These are phyloP conservation scores for Graphilbum fragrans DNA, from an alignment of 2,329 filamentous ascomycete species.

Conservation along the genomic window DNA sequence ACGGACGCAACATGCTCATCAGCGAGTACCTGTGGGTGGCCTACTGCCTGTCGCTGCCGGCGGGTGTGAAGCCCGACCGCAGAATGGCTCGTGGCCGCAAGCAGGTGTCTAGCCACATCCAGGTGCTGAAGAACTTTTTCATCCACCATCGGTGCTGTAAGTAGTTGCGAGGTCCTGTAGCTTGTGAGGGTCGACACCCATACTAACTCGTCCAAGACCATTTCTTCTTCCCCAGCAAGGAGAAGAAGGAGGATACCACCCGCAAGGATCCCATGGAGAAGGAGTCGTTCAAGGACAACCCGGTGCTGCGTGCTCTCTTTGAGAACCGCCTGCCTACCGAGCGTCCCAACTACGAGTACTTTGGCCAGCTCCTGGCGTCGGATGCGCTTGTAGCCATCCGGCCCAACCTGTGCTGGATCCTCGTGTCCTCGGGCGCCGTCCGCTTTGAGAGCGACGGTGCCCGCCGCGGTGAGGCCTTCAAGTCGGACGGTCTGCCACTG, in stretches of 20 bases:
- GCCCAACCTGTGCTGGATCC: conserved; percentile 48
- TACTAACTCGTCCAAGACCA: conserved; percentile 29
- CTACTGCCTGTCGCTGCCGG: conserved; percentile 30
- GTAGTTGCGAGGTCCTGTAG: conserved; percentile 17
- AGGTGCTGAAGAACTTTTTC: conserved; percentile 58
- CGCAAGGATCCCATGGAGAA: conserved; percentile 25
- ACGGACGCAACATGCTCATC: conserved; percentile 60
- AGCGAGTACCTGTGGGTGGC: conserved; percentile 53
- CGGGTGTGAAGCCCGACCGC: conserved; percentile 31
- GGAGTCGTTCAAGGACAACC: conserved; percentile 52
- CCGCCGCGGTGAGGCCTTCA: conserved; percentile 19
- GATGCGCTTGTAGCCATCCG: conserved; percentile 41
- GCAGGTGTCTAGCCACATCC: conserved; percentile 59
- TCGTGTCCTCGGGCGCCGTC: conserved; percentile 40
- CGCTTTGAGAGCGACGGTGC: conserved; percentile 34
- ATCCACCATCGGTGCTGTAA: conserved; percentile 50
- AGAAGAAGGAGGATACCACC: conserved; percentile 38
- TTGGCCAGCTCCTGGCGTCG: conserved; percentile 40
- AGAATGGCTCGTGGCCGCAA: conserved; percentile 39
- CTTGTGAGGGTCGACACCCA: background rate
- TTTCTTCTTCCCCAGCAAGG: conserved; percentile 44
- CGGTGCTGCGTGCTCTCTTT: conserved; percentile 48
- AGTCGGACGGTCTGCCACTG: conserved; percentile 29
- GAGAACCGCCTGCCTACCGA: conserved; percentile 44
- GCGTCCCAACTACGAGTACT: conserved; percentile 50